A percentile compares a stretch with the other conserved stretches of the same genome.
Evolutionary conservation across 306 rosid genomes (phyloP).

Genomic region (Prunus mira): DNA sequence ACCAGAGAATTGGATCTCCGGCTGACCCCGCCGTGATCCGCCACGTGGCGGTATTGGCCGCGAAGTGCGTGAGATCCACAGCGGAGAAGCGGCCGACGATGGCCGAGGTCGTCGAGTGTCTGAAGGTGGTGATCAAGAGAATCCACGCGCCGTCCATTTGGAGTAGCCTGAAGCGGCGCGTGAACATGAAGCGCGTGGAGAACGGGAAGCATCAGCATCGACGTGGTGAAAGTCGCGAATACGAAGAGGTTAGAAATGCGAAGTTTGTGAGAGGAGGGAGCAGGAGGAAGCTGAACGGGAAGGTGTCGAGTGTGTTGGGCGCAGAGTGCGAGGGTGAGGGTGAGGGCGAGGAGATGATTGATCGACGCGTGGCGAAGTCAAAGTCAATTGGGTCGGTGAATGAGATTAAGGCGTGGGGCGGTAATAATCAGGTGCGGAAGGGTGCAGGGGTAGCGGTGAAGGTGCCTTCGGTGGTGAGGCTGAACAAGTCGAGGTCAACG

Average conservation of each 20-base stretch:
- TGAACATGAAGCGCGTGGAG: conserved; percentile 43
- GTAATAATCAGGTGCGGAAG: conserved; percentile 22
- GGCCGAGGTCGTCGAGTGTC: conserved; percentile 68
- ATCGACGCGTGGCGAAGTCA: conserved; percentile 36
- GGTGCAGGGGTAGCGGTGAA: conserved; percentile 30
- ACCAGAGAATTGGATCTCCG: conserved; percentile 52
- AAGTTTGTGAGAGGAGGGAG: conserved; percentile 23
- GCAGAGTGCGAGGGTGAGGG: conserved; percentile 30
- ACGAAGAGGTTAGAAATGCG: conserved; percentile 31
- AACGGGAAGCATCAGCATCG: conserved; percentile 1
- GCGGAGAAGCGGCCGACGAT: conserved; percentile 76
- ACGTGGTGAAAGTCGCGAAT: background rate
- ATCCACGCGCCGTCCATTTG: conserved; percentile 41
- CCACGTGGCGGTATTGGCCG: conserved; percentile 55
- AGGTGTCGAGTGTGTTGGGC: conserved; percentile 51
- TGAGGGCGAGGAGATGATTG: conserved; percentile 3
- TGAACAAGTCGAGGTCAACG: conserved; percentile 67
- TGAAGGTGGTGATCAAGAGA: conserved; percentile 33
- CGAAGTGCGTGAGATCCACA: conserved; percentile 62
- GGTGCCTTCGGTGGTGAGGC: conserved; percentile 20
- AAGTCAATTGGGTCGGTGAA: conserved; percentile 49
- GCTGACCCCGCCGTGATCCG: conserved; percentile 33
- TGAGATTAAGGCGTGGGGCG: conserved; percentile 15
- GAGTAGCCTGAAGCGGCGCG: conserved; percentile 42
- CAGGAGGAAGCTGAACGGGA: conserved; percentile 46